Conservation (phyloP, 202 grass and related monocot genomes). For the Bolboschoenoplectus hybrid region DNA sequence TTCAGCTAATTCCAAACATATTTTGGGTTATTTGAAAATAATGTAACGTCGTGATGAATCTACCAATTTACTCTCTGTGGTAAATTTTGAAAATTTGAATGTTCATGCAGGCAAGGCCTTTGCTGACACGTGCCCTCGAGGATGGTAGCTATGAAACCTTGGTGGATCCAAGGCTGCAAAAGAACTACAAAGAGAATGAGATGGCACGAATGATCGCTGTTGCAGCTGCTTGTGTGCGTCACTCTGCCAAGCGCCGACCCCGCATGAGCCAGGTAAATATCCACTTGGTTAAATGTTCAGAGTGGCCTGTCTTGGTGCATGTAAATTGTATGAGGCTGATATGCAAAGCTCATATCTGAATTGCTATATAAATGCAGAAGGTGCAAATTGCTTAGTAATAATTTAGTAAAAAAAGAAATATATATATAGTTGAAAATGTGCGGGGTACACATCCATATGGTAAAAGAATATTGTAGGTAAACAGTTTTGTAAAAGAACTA, state of each 20-base stretch:
- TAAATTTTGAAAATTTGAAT: neutral
- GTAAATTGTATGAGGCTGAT: neutral
- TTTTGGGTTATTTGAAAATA: neutral
- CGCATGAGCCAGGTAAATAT: constrained; percentile 84
- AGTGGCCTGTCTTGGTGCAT: neutral
- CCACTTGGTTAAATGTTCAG: constrained; percentile 9
- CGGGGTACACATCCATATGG: neutral
- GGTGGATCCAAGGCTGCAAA: constrained; percentile 62
- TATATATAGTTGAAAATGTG: constrained; percentile 4
- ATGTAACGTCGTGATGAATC: neutral
- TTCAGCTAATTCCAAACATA: neutral
- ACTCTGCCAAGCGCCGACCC: constrained; percentile 76
- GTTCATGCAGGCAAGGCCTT: constrained; percentile 70
- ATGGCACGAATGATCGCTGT: constrained; percentile 84
- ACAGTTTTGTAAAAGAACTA: neutral
- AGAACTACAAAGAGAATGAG: constrained; percentile 69
- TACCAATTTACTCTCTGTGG: neutral
- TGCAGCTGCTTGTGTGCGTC: constrained; percentile 82
- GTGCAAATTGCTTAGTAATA: neutral
- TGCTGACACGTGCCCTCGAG: constrained; percentile 61
- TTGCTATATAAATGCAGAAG: neutral
- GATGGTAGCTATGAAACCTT: constrained; percentile 61
- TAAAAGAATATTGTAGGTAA: neutral
- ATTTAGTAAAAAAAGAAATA: neutral
- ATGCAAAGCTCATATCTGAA: neutral